Evolutionary conservation across 352 stramenopile genomes (phyloP), one percentile per base, ranked within the genome.

Genomic region (Peronospora destructor): DNA sequence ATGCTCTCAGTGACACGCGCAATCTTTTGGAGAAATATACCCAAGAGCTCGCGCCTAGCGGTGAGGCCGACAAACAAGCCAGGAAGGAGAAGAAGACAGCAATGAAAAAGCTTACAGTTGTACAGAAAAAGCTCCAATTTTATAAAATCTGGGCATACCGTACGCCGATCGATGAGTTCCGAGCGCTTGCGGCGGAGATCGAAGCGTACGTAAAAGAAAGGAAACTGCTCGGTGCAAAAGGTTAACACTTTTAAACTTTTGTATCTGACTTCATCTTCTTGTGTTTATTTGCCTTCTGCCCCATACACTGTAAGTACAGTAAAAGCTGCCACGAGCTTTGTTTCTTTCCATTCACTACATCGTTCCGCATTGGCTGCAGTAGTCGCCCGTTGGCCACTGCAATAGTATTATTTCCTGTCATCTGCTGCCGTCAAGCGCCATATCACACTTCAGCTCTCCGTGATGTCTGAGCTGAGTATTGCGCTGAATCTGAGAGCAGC

Each of bases 81-180:
- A 56, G 38, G 17, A 71, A 56, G 30, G 49, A 64, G 42, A 45
- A 38, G 8, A 64, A 63, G 11, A 16, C 34, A 40, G 60, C 56
- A 14, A 34, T 51, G 8, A 72, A 59, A 34, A 66, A 41, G 4
- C 61, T 87, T 2, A 39, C 26, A 3, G 36, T 41, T 4, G 59
- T 82, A 48, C 49, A 56, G 38, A 78, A 65, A 40, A 91, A 88
- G 51, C 17, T 87, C 26, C 26, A 51, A 36, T 91, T 91, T 45
- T 86, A 81, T 40, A 59, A 66, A 40, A 64, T 60, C 14, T 91
- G 71, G 72, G 62, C 49, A 0, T 69, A 68, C 53, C 48, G 68
- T 23, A 54, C 53, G 11, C 44, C 57, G 6, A 36, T 30, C 4
- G 28, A 54, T 6, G 52, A 68, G 17, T 60, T 71, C 26, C 50